Base-by-base conservation (phyloP, 345 rosid species). In the Kernera saxatilis region DNA sequence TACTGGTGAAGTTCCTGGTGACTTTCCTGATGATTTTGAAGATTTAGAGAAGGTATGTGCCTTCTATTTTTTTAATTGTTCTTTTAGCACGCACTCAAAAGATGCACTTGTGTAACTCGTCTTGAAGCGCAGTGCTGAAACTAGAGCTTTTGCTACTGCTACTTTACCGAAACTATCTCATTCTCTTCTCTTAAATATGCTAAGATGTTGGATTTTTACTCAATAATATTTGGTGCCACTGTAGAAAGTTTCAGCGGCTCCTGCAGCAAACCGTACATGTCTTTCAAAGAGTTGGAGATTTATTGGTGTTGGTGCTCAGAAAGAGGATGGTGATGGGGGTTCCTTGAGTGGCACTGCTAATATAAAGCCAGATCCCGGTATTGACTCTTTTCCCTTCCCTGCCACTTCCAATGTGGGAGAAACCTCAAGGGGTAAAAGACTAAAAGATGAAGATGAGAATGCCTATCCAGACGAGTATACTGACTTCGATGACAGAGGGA, bases 351-450 rank as follows among this genome's bases (percentile, higher is more conserved):
- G 74, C 74, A 25, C 56, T 6, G 51, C 77, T 68, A 58, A 63
- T 64, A 63, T 82, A 26, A 83, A 86, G 74, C 57, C 83, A 13
- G 86, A 85, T 46, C 53, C 46, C 5, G 61, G 60, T 27, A 9
- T 22, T 76, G 72, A 73, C 70, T 44, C 69, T 37, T 62, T 49
- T 67, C 76, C 79, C 71, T 76, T 75, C 59, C 62, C 70, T 27
- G 45, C 39, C 64, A 60, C 64, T 61, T 58, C 21, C 59, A 41
- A 39, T 69, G 57, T 59, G 37, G 83, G 80, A 53, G 85, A 84
- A 67, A 68, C 71, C 75, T 78, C 56, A 21, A 80, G 73, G 70
- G 87, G 91, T 65, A 93, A 91, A 79, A 82, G 88, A 65, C 87
- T 82, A 39, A 93, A 85, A 80, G 84, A 89, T 73, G 91, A 84